Percentiles rank a stretch among this genome's conserved stretches.
Evolutionary conservation across 345 rosid species (phyloP).

Genomic region (Lepidium aucheri): DNA sequence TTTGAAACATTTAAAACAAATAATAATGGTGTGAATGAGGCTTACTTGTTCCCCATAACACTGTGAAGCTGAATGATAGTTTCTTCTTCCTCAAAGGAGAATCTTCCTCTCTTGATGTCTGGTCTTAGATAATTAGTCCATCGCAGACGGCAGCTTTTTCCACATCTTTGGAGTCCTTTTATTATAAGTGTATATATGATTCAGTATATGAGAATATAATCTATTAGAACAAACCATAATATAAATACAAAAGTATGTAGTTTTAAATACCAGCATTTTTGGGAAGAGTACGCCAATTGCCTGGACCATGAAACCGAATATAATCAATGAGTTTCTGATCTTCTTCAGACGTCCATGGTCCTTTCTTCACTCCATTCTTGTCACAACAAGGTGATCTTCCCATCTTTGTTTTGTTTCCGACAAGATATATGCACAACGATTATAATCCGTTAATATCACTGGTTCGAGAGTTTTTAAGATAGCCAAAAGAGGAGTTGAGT

Average conservation of each 20-base stretch:
- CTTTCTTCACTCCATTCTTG: constrained; percentile 72
- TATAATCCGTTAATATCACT: not conserved
- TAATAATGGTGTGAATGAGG: not conserved
- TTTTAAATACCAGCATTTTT: constrained; percentile 56
- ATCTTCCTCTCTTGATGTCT: constrained; percentile 89
- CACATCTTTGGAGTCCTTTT: constrained; percentile 86
- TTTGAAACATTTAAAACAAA: not conserved
- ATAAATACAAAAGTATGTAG: not conserved
- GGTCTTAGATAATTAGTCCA: constrained; percentile 97
- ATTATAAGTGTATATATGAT: not conserved
- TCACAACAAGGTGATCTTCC: constrained; percentile 85
- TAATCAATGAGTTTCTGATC: constrained; percentile 53
- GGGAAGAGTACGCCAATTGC: constrained; percentile 71
- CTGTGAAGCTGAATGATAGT: constrained; percentile 82
- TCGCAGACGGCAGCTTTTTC: constrained; percentile 95
- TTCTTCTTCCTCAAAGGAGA: constrained; percentile 95
- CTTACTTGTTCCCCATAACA: constrained; percentile 81
- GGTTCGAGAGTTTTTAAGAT: not conserved
- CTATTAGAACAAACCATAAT: not conserved
- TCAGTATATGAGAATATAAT: not conserved
- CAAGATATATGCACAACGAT: not conserved
- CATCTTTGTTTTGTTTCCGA: constrained; percentile 26
- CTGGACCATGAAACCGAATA: constrained; percentile 59
- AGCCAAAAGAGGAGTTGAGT: constrained; percentile 9
- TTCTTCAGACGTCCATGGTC: constrained; percentile 83